These are phyloP conservation scores for Spirogloea muscicola DNA, from an alignment of 139 green algal genomes.

Conservation along the genomic window DNA sequence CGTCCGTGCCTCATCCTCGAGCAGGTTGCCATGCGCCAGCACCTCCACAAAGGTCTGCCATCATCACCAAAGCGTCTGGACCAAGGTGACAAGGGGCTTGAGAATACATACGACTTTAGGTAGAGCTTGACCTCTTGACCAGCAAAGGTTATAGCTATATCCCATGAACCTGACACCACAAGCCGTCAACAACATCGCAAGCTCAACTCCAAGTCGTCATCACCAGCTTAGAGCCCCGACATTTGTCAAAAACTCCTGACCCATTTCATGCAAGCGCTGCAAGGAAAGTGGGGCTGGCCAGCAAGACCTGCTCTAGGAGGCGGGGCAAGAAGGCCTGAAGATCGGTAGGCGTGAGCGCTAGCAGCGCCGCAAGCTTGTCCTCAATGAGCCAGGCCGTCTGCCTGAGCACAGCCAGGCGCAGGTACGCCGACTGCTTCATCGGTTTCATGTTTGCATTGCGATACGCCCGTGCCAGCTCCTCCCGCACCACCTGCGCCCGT, in stretches of 20 bases:
- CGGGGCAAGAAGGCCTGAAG: constrained; percentile 6
- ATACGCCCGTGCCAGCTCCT: constrained; percentile 71
- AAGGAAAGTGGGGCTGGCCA: too few relatives aligned
- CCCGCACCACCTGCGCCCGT: constrained; percentile 55
- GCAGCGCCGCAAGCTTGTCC: constrained; percentile 42
- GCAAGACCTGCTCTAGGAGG: constrained; percentile 1
- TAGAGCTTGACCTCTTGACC: too few relatives aligned
- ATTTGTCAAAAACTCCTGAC: too few relatives aligned
- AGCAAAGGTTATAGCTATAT: neutral
- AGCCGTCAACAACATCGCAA: neutral
- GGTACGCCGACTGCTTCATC: constrained; percentile 69
- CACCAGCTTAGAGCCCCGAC: too few relatives aligned
- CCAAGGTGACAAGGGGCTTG: too few relatives aligned
- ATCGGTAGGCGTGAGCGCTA: constrained; percentile 13
- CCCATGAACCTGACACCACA: neutral
- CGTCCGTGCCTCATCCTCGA: constrained; percentile 44
- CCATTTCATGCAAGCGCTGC: neutral
- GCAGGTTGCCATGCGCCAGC: constrained; percentile 80
- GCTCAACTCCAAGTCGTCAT: constrained; percentile 27
- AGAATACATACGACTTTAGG: too few relatives aligned
- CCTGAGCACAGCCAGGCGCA: constrained; percentile 64
- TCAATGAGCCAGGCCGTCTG: constrained; percentile 44
- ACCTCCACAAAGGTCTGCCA: constrained; percentile 52
- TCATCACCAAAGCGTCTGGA: neutral
- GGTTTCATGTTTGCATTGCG: constrained; percentile 79